Evolutionary conservation across 441 rosid species (phyloP), one percentile per base, ranked within the genome.

Genomic region (Erodium chrysanthum): DNA sequence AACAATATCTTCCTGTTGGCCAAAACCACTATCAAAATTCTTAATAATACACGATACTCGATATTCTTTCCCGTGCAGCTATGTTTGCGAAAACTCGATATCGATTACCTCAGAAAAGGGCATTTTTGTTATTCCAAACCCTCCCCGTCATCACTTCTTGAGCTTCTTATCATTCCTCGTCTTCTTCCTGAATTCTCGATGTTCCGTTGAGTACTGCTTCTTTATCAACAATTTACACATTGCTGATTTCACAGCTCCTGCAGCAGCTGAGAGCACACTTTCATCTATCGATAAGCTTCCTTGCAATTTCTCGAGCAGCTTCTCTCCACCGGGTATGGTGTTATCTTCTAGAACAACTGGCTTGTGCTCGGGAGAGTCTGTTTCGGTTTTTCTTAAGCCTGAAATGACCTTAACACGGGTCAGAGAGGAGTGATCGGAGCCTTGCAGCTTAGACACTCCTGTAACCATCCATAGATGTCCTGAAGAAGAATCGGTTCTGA

Each of bases 111-210:
- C 40, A 7, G 9, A 35, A 7, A 35, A 9, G 40, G 40, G 33
- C 33, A 29, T 29, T 29, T 29, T 29, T 6, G 33, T 29, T 2
- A 29, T 29, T 29, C 4, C 33, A 9, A 40, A 40, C 1, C 14
- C 14, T 9, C 12, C 15, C 5, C 15, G 15, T 5, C 15, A 5
- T 81, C 77, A 85, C 12, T 72, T 74, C 68, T 74, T 80, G 58
- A 44, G 50, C 79, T 88, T 93, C 80, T 71, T 83, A 70, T 93
- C 97, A 68, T 94, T 94, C 77, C 97, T 84, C 29, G 83, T 83
- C 80, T 87, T 86, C 84, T 89, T 94, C 78, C 96, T 79, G 65
- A 85, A 88, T 72, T 94, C 98, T 65, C 96, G 79, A 22, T 79
- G 85, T 68, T 84, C 92, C 0, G 69, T 71, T 7, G 92, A 65